phyloP scores from a whole-genome alignment of 352 stramenopile genomes.

The Peronospora farinosa region DNA sequence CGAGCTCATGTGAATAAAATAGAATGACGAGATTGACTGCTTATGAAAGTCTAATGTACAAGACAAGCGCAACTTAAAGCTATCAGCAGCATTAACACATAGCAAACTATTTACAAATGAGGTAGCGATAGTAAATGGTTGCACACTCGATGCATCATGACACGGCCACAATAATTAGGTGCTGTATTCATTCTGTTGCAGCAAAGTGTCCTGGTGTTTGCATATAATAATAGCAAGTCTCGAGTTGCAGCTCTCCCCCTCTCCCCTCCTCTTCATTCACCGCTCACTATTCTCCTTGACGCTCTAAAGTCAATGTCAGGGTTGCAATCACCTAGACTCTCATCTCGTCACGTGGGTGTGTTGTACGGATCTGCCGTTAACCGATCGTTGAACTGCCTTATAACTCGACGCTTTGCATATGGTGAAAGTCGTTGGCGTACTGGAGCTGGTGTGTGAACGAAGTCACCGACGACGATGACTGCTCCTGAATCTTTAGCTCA shows the following conservation, averaged over 20 bases:
- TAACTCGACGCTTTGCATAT: constrained; percentile 39
- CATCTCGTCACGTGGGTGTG: constrained; percentile 3
- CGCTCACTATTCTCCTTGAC: constrained; percentile 26
- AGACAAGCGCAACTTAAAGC: no score
- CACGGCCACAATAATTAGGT: constrained; percentile 24
- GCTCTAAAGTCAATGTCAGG: constrained; percentile 6
- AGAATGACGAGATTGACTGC: no score
- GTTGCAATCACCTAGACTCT: constrained; percentile 8
- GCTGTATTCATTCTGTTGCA: constrained; percentile 27
- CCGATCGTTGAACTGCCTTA: constrained; percentile 15
- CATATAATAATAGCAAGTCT: constrained; percentile 32
- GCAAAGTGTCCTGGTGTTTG: constrained; percentile 20
- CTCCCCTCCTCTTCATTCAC: no score
- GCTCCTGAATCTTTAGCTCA: constrained; percentile 30
- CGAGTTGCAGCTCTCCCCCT: constrained; percentile 15
- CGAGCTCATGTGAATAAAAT: no score
- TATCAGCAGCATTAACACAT: neutral
- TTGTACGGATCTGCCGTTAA: constrained; percentile 20
- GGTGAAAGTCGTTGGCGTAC: constrained; percentile 26
- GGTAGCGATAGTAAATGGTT: neutral
- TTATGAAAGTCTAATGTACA: no score
- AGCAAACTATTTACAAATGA: no score
- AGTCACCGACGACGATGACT: constrained; percentile 15
- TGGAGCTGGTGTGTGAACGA: constrained; percentile 24
- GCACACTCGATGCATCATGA: neutral